Percentiles rank a stretch among this genome's conserved stretches.
These are phyloP conservation scores for Teunomyces barrocoloradensis DNA, from an alignment of 805 yeast genomes.

Conservation along the genomic window DNA sequence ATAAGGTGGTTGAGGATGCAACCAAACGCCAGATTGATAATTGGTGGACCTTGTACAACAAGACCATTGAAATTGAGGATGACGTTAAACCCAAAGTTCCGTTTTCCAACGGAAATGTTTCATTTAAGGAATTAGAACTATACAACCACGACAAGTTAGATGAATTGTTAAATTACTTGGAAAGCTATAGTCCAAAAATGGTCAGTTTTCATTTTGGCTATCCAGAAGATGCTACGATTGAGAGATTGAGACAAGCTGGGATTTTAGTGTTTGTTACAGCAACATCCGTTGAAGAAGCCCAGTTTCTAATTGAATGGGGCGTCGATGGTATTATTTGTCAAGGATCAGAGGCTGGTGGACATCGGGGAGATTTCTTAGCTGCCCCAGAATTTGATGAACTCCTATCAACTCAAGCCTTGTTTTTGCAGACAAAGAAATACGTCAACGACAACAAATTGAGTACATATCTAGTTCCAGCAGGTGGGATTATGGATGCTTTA, in stretches of 20 bases:
- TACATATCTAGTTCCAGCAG: constrained; percentile 44
- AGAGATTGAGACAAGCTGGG: constrained; percentile 32
- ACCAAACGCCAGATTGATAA: constrained; percentile 16
- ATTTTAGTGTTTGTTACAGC: constrained; percentile 46
- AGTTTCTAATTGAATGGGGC: constrained; percentile 22
- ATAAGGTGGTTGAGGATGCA: constrained; percentile 24
- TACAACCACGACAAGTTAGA: constrained; percentile 12
- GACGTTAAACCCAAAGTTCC: not conserved
- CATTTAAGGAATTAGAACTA: constrained; percentile 29
- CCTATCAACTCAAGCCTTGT: constrained; percentile 33
- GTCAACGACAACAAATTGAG: constrained; percentile 12
- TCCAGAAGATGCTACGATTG: constrained; percentile 32
- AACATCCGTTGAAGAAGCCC: constrained; percentile 46
- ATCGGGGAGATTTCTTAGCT: constrained; percentile 48
- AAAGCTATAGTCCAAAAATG: constrained; percentile 35
- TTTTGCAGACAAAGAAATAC: constrained; percentile 16
- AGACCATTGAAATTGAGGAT: not conserved
- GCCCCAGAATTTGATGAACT: constrained; percentile 27
- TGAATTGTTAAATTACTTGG: constrained; percentile 16
- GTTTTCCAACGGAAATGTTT: constrained; percentile 23
- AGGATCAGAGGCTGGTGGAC: constrained; percentile 68
- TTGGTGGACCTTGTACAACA: constrained; percentile 19
- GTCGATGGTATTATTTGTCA: constrained; percentile 53
- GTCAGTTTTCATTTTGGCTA: constrained; percentile 56
- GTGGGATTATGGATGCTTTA: constrained; percentile 45